Percentiles rank a stretch among this genome's conserved stretches.
Evolutionary conservation across 768 basidiomycete species (phyloP).

Genomic region (Collybiopsis luxurians): DNA sequence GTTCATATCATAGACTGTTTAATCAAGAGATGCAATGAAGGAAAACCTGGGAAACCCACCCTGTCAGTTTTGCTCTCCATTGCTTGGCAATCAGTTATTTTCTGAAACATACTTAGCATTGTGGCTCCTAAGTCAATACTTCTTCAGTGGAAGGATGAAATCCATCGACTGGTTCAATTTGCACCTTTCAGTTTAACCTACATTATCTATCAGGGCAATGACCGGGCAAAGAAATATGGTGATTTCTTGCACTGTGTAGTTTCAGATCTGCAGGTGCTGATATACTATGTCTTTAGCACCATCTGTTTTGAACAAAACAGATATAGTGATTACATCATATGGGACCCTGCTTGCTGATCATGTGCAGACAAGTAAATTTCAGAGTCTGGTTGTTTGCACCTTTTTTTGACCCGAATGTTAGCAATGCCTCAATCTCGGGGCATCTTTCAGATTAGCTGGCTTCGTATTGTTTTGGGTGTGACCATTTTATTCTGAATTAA

Average conservation of each 20-base stretch:
- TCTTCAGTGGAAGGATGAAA: conserved; percentile 88
- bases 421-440: too few species aligned
- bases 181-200: too few species aligned
- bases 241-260: not conserved
- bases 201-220: conserved; percentile 69
- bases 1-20: conserved; percentile 83
- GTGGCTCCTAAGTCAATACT: conserved; percentile 86
- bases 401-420: too few species aligned
- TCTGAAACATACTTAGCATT: conserved; percentile 67
- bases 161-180: conserved; percentile 62
- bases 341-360: conserved; percentile 80
- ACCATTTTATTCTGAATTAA: too few species aligned
- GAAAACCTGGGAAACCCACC: conserved; percentile 26
- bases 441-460: conserved; percentile 79
- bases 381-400: too few species aligned
- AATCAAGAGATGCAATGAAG: conserved; percentile 63
- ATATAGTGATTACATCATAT: conserved; percentile 88
- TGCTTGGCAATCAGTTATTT: conserved; percentile 58
- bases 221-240: not conserved
- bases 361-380: conserved; percentile 40
- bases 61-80: not conserved
- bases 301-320: conserved; percentile 50
- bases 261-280: not conserved
- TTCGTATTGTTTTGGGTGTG: conserved; percentile 83
- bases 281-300: conserved; percentile 45